These are phyloP conservation scores for Echinochloa phyllopogon DNA, from an alignment of 176 grass and related monocot species.

Conservation along the genomic window DNA sequence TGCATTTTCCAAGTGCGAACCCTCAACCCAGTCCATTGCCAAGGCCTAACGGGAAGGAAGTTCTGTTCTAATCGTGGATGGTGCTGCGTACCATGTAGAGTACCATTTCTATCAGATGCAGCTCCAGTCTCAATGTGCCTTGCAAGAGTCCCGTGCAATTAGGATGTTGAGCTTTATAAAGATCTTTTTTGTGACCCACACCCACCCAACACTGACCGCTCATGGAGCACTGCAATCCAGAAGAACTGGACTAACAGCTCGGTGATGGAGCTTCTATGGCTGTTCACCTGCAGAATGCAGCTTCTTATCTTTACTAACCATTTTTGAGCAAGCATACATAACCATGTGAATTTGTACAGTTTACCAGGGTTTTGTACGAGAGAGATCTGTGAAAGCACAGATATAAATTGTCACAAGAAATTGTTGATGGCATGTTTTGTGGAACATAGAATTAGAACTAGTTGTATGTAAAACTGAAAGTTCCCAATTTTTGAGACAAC, in stretches of 20 bases:
- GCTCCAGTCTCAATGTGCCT: neutral
- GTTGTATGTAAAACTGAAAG: conserved; percentile 38
- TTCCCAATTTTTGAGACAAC: neutral
- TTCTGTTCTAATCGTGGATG: conserved; percentile 33
- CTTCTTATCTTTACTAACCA: conserved; percentile 21
- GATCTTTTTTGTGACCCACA: neutral
- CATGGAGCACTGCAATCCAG: neutral
- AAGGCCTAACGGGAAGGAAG: conserved; percentile 58
- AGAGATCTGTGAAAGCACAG: conserved; percentile 28
- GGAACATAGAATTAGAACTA: conserved; percentile 40
- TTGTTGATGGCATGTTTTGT: conserved; percentile 23
- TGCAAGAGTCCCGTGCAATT: neutral
- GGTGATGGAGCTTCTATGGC: conserved; percentile 16
- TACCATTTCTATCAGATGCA: conserved; percentile 20
- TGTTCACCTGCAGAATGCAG: conserved; percentile 19
- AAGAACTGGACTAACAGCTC: conserved; percentile 5
- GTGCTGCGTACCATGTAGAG: neutral
- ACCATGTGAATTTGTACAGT: conserved; percentile 31
- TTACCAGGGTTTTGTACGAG: neutral
- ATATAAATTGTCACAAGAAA: conserved; percentile 12
- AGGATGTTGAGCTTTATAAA: neutral
- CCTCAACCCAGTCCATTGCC: conserved; percentile 48
- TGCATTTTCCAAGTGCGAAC: conserved; percentile 39
- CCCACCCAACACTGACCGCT: neutral
- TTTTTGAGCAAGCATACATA: conserved; percentile 6